Percentiles rank a stretch among this genome's conserved stretches.
Conservation (phyloP, 495 filamentous ascomycete genomes). For the Podospora appendiculata region DNA sequence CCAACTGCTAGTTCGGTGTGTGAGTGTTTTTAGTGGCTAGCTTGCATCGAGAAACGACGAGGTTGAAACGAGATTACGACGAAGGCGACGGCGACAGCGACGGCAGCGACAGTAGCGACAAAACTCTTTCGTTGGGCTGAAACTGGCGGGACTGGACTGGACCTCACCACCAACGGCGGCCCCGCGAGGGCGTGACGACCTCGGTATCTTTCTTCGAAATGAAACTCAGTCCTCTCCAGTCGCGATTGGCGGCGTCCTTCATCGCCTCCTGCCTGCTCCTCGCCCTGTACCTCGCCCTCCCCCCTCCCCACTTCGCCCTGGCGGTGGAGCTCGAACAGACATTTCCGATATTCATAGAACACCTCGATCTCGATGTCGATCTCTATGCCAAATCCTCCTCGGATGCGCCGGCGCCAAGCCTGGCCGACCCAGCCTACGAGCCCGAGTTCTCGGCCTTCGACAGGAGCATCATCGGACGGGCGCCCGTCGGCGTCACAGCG, state of each 20-base stretch:
- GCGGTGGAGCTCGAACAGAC: slow-evolving; percentile 45
- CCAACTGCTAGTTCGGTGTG: too few relatives aligned
- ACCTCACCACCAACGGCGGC: slow-evolving; percentile 7
- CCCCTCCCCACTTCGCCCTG: slow-evolving; percentile 49
- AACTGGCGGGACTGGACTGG: too few relatives aligned
- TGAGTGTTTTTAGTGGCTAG: too few relatives aligned
- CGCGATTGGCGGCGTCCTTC: slow-evolving; percentile 58
- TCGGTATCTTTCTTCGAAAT: slow-evolving; percentile 27
- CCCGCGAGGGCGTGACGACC: slow-evolving; percentile 26
- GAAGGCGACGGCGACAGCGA: too few relatives aligned
- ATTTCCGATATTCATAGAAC: slow-evolving; percentile 37
- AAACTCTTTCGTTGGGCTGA: too few relatives aligned
- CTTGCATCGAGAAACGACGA: too few relatives aligned
- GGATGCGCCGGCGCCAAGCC: slow-evolving; percentile 12
- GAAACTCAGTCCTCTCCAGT: slow-evolving; percentile 60
- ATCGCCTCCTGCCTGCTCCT: slow-evolving; percentile 48
- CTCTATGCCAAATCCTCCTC: slow-evolving; percentile 11
- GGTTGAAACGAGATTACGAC: too few relatives aligned
- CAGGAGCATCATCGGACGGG: slow-evolving; percentile 56
- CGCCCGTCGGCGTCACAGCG: slow-evolving; percentile 31
- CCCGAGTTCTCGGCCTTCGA: slow-evolving; percentile 53
- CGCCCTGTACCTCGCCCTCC: slow-evolving; percentile 47
- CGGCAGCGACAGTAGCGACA: too few relatives aligned
- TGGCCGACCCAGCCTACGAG: slow-evolving; percentile 36
- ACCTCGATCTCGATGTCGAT: slow-evolving; percentile 22